phyloP scores from a whole-genome alignment of 2,329 filamentous ascomycete species.

The Fusarium pseudocircinatum region DNA sequence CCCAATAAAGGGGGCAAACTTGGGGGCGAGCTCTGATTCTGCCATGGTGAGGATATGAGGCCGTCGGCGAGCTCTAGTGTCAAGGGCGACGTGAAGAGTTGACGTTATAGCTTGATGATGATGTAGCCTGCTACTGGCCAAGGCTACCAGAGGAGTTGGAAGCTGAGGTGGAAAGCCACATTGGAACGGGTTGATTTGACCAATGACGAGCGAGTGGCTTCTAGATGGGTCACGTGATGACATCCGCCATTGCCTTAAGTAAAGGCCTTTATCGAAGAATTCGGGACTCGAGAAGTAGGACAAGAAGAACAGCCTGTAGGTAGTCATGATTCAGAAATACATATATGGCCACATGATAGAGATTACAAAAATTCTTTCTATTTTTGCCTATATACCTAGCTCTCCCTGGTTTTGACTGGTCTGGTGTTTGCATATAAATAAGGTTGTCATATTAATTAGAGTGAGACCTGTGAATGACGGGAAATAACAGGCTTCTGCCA shows the following conservation, averaged over 20 bases:
- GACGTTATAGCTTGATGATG: conserved; percentile 42
- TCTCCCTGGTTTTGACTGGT: neutral
- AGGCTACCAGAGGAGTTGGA: conserved; percentile 35
- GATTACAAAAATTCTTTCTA: neutral
- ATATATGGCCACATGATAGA: neutral
- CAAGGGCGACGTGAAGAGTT: conserved; percentile 33
- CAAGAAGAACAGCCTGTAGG: neutral
- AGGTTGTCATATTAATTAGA: neutral
- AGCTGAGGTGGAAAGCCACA: conserved; percentile 39
- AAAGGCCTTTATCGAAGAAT: neutral
- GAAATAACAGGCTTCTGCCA: neutral
- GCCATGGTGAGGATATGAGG: conserved; percentile 55
- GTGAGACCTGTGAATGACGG: neutral
- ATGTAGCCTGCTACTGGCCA: conserved; percentile 41
- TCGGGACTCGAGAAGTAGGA: neutral
- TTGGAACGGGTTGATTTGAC: neutral
- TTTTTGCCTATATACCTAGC: neutral
- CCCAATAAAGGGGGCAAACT: conserved; percentile 88
- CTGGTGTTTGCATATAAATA: neutral
- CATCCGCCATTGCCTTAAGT: neutral
- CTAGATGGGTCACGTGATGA: conserved; percentile 18
- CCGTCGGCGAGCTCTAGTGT: conserved; percentile 30
- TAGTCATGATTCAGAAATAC: neutral
- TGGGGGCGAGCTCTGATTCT: conserved; percentile 70
- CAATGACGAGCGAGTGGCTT: conserved; percentile 24